Evolutionary conservation across 2,329 filamentous ascomycete species (phyloP).

Genomic region (Alternaria atra): DNA sequence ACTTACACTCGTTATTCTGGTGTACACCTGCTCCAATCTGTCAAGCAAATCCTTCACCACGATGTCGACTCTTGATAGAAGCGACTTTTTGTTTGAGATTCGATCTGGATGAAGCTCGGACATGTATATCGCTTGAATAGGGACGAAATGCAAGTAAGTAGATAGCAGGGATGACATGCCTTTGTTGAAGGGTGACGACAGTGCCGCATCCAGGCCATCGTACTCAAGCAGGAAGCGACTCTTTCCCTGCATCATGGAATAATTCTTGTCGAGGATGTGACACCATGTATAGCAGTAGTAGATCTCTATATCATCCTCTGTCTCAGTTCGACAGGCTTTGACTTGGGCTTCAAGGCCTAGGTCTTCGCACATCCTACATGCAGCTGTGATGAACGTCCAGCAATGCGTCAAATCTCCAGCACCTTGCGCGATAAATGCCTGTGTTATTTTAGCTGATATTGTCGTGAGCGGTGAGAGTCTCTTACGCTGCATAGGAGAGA

Average conservation of each 20-base stretch:
- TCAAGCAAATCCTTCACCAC: slow-evolving; percentile 24
- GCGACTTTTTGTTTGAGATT: slow-evolving; percentile 22
- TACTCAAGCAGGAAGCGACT: slow-evolving; percentile 27
- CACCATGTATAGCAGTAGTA: slow-evolving; percentile 34
- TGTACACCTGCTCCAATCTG: slow-evolving; percentile 20
- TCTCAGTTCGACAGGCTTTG: slow-evolving; percentile 16
- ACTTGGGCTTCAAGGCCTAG: slow-evolving; percentile 23
- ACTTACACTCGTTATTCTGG: slow-evolving; percentile 22
- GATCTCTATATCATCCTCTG: slow-evolving; percentile 24
- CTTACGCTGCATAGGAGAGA: slow-evolving; percentile 32
- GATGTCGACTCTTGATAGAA: slow-evolving; percentile 20
- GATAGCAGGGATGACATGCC: slow-evolving; percentile 22
- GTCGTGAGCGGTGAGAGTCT: neutral
- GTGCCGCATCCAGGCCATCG: slow-evolving; percentile 23
- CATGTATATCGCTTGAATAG: slow-evolving; percentile 27
- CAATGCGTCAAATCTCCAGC: slow-evolving; percentile 28
- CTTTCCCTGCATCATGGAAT: slow-evolving; percentile 32
- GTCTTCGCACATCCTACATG: slow-evolving; percentile 33
- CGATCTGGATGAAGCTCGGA: slow-evolving; percentile 22
- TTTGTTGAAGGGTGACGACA: slow-evolving; percentile 20
- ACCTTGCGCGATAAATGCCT: slow-evolving; percentile 30
- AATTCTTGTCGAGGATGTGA: slow-evolving; percentile 36
- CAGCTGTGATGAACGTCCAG: slow-evolving; percentile 31
- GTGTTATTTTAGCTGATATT: slow-evolving; percentile 1
- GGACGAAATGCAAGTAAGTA: slow-evolving; percentile 29